A percentile compares a stretch with the other conserved stretches of the same genome.
Evolutionary conservation across 2,329 filamentous ascomycete species (phyloP).

Genomic region (Arthrobotrys sinensis): DNA sequence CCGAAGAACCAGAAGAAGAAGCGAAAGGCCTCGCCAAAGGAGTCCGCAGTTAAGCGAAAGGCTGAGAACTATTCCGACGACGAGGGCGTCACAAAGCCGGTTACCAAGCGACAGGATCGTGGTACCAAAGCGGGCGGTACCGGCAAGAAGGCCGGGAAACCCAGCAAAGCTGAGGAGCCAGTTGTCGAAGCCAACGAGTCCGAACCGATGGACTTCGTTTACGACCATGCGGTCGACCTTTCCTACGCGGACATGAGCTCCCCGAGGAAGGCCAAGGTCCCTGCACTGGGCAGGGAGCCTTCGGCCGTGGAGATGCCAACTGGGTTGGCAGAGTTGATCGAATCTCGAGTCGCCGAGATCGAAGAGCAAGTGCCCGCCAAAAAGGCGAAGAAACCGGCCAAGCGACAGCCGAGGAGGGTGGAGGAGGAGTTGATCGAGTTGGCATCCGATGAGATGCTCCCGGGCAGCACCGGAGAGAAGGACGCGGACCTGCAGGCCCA

Average conservation of each 20-base stretch:
- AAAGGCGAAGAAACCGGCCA: constrained; percentile 33
- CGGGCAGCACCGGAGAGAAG: constrained; percentile 10
- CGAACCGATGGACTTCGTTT: constrained; percentile 24
- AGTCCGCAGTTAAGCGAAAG: constrained; percentile 33
- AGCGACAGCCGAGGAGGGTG: constrained; percentile 6
- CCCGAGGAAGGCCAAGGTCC: constrained; percentile 25
- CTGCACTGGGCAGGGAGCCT: constrained; percentile 33
- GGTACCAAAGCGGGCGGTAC: constrained; percentile 17
- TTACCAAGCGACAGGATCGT: constrained; percentile 44
- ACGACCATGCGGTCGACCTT: constrained; percentile 53
- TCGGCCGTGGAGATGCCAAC: constrained; percentile 56
- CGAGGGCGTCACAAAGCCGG: constrained; percentile 16
- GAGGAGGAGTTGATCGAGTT: constrained; percentile 2
- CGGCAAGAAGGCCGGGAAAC: constrained; percentile 2
- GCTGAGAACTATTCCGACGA: constrained; percentile 18
- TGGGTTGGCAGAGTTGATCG: constrained; percentile 47
- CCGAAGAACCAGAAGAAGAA: constrained; percentile 26
- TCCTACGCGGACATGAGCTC: constrained; percentile 45
- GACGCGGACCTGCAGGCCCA: constrained; percentile 48
- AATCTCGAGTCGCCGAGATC: constrained; percentile 52
- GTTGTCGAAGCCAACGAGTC: constrained; percentile 17
- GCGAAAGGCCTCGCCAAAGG: constrained; percentile 34
- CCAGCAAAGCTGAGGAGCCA: not conserved
- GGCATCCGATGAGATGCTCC: not conserved
- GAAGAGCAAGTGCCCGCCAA: constrained; percentile 45